Evolutionary conservation across 2,329 filamentous ascomycete species (phyloP), one percentile per base, ranked within the genome.

Genomic region (Diaporthe caulivora): DNA sequence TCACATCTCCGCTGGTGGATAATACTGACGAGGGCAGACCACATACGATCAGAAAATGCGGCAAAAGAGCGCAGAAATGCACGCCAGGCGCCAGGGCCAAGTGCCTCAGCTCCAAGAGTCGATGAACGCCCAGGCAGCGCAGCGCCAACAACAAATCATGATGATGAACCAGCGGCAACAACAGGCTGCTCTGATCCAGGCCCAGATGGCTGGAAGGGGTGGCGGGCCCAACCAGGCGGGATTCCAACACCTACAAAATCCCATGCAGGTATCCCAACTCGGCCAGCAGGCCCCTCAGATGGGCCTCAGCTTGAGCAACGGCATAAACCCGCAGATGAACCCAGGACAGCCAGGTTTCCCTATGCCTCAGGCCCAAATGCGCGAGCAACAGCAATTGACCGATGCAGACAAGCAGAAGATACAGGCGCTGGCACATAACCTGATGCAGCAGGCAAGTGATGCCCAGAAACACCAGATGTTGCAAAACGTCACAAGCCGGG

Each of bases 171-270:
- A 77, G 26, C 79, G 79, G 5, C 77, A 79, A 74, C 80, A 86
- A 71, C 87, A 85, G 72, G 78, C 78, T 7, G 76, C 76, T 10
- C 68, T 78, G 75, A 86, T 89, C 83, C 87, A 87, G 74, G 84
- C 83, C 17, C 85, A 88, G 75, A 87, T 90, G 83, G 84, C 76
- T 10, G 78, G 85, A 51, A 85, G 89, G 47, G 85, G 84, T 17
- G 86, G 88, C 81, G 84, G 83, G 0, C 84, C 83, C 9, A 81
- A 83, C 2, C 89, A 88, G 74, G 88, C 86, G 77, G 86, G 84
- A 1, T 91, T 92, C 73, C 89, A 89, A 75, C 86, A 88, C 62
- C 84, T 91, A 47, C 89, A 90, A 73, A 89, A 90, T 71, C 87
- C 86, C 71, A 90, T 90, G 87, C 89, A 91, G 77, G 81, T 85